Evolutionary conservation across 2,329 filamentous ascomycete species (phyloP), one percentile per base, ranked within the genome.

Genomic region (Sporothrix luriei): DNA sequence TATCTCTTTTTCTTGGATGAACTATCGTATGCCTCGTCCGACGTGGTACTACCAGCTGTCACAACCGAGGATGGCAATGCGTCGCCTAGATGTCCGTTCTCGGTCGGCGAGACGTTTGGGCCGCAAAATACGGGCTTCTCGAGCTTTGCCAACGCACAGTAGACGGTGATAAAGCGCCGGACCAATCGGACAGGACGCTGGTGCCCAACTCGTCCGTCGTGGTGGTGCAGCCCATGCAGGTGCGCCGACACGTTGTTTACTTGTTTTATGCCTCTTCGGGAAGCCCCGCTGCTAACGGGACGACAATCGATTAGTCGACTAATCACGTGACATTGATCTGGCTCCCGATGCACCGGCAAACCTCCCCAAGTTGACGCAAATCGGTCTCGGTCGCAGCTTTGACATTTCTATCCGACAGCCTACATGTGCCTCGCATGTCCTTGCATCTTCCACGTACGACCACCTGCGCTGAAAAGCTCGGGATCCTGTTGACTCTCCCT

Each of bases 401-500:
- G 24, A 4, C 13, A 33, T 26, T 19, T 4, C n/a, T 6, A 10
- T 6, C 26, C 14, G 7, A 24, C n/a, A 46, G 11, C 4, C 21
- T 46, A 62, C 40, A 16, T 62, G n/a, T 26, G 5, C 43, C 16
- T 24, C 13, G 14, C 14, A 49, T 49, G 1, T 1, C 16, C 6
- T 10, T 6, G 4, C 43, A 6, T 51, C 51, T 51, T 9, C n/a
- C 68, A 70, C 65, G 68, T 68, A 67, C 66, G 66, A 66, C 66
- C 66, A 70, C 10, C 43, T 66, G 62, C 21, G 51, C 51, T 66
- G 54, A 59, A 69, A 48, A 67, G 24, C 59, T 68, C 66, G 65
- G 65, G 70, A 71, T 70, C 68, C 68, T 66, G 65, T 71, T 68
- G 52, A 59, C 69, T 68, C 69, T 70, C 66, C 69, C 43, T 70